A percentile compares a stretch with the other conserved stretches of the same genome.
Evolutionary conservation across 2,329 filamentous ascomycete species (phyloP).

Genomic region (Aspergillus sp.): DNA sequence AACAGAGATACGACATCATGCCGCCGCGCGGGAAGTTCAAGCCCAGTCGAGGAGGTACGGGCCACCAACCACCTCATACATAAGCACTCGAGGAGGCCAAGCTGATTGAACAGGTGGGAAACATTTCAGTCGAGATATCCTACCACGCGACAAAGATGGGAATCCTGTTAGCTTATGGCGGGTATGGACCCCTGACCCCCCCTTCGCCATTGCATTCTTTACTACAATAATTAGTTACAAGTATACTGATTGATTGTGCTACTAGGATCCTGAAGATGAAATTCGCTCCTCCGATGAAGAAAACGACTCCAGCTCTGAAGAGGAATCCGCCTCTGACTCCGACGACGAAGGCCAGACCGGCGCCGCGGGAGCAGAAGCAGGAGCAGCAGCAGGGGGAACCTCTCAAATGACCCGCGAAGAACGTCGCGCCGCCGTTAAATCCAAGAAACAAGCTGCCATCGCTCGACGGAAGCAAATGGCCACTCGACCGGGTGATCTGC

Average conservation of each 20-base stretch:
- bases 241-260: not conserved
- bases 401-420: slow-evolving; percentile 68
- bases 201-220: no score
- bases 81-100: not conserved
- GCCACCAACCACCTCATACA: not conserved
- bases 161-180: slow-evolving; percentile 86
- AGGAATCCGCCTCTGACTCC: slow-evolving; percentile 41
- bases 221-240: not conserved
- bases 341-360: slow-evolving; percentile 44
- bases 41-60: slow-evolving; percentile 77
- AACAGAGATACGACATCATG: slow-evolving; percentile 20
- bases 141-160: slow-evolving; percentile 80
- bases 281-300: slow-evolving; percentile 33
- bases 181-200: slow-evolving; percentile 36
- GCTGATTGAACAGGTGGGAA: slow-evolving; percentile 62
- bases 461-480: slow-evolving; percentile 62
- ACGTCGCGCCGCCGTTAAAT: slow-evolving; percentile 78
- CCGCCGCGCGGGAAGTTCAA: slow-evolving; percentile 78
- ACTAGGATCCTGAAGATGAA: slow-evolving; percentile 29
- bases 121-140: slow-evolving; percentile 85
- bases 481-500: slow-evolving; percentile 78
- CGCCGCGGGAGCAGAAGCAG: slow-evolving; percentile 28
- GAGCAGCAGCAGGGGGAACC: no score
- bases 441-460: slow-evolving; percentile 82
- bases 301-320: slow-evolving; percentile 40